These are phyloP conservation scores for Plasmodium chabaudi DNA, from an alignment of 169 alveolate genomes.

Conservation along the genomic window DNA sequence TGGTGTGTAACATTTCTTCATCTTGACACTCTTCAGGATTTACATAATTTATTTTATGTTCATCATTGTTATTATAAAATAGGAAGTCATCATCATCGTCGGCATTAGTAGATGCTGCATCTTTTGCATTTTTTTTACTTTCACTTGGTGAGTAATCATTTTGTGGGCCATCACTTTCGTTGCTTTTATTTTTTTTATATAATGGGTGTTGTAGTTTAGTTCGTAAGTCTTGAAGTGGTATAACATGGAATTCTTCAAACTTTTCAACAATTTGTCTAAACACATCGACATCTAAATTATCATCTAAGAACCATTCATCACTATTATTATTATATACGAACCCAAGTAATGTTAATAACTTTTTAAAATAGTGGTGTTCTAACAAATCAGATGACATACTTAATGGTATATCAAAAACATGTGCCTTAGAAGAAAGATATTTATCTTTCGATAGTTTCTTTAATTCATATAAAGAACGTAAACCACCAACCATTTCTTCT, in stretches of 20 bases:
- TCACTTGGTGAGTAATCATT: not conserved
- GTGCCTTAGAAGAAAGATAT: conserved; percentile 15
- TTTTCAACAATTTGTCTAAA: conserved; percentile 35
- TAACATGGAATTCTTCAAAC: conserved; percentile 28
- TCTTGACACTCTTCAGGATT: not conserved
- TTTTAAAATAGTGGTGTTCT: conserved; percentile 54
- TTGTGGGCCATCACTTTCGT: not conserved
- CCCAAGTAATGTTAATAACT: conserved; percentile 30
- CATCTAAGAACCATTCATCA: conserved; percentile 43
- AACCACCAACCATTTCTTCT: conserved; percentile 13
- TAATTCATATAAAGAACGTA: conserved; percentile 56
- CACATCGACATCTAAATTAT: conserved; percentile 29
- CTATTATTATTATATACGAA: conserved; percentile 32
- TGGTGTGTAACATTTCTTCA: conserved; percentile 11
- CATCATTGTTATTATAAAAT: too few relatives aligned
- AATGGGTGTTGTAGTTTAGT: not conserved
- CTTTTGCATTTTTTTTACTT: not conserved
- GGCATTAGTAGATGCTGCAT: not conserved
- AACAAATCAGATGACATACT: conserved; percentile 58
- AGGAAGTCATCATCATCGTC: too few relatives aligned
- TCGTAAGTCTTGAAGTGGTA: conserved; percentile 8
- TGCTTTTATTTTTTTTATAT: too few relatives aligned
- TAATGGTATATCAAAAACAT: conserved; percentile 57
- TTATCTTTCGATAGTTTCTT: conserved; percentile 44
- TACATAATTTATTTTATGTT: not conserved